A percentile compares a stretch with the other conserved stretches of the same genome.
Conservation (phyloP, 169 alveolate species). For the Eimeria brunetti region DNA sequence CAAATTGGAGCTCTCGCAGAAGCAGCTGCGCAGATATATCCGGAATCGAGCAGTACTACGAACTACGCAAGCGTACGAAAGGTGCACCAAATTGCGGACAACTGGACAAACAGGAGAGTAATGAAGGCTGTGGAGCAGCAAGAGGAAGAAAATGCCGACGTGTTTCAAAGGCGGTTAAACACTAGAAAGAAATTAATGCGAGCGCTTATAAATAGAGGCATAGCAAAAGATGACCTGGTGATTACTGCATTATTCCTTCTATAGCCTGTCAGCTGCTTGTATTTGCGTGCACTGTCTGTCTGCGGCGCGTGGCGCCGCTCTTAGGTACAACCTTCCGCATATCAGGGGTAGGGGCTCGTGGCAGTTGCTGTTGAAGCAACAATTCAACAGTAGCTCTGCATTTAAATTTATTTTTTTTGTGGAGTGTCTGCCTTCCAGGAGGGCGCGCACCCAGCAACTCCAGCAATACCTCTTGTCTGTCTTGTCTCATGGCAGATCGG, state of each 20-base stretch:
- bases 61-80: not conserved
- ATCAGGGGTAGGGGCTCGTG: not conserved
- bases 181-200: not conserved
- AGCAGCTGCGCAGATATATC: not conserved
- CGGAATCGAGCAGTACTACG: not conserved
- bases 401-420: not conserved
- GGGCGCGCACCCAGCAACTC: not conserved
- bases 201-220: not conserved
- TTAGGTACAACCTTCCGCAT: not conserved
- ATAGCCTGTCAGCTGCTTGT: not conserved
- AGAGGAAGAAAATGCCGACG: not conserved
- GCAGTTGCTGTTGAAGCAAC: not conserved
- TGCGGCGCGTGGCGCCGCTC: not conserved
- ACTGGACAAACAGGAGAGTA: not conserved
- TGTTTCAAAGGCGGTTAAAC: not conserved
- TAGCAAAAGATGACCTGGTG: not conserved
- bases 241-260: not conserved
- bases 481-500: too few species aligned
- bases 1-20: not conserved
- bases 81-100: not conserved
- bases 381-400: not conserved
- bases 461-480: not conserved
- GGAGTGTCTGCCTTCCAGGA: not conserved
- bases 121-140: not conserved
- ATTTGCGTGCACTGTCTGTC: not conserved